These are phyloP conservation scores for Tricholoma terreum DNA, from an alignment of 768 basidiomycete genomes.

Conservation along the genomic window DNA sequence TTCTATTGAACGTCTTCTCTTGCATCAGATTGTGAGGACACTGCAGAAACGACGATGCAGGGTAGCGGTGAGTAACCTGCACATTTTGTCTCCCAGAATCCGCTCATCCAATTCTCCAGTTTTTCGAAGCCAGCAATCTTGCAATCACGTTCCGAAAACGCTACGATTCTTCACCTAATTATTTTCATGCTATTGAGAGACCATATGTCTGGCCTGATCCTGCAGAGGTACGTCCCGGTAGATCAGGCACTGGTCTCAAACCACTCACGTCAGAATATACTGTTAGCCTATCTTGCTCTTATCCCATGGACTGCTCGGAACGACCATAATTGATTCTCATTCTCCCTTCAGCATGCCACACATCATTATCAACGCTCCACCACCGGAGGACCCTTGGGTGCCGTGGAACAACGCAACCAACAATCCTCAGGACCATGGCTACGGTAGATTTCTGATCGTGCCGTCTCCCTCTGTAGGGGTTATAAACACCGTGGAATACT, in stretches of 20 bases:
- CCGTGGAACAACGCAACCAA: conserved; percentile 33
- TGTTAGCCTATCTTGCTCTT: conserved; percentile 28
- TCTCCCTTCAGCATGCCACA: conserved; percentile 42
- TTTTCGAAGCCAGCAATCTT: conserved; percentile 34
- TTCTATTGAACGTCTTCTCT: conserved; percentile 9
- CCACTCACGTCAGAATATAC: not conserved
- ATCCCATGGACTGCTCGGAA: conserved; percentile 20
- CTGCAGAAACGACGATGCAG: conserved; percentile 38
- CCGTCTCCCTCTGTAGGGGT: conserved; percentile 21
- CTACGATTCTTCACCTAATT: conserved; percentile 31
- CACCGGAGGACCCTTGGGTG: conserved; percentile 38
- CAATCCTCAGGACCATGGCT: conserved; percentile 35
- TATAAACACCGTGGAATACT: conserved; percentile 18
- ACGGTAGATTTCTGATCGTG: conserved; percentile 32
- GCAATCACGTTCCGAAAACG: conserved; percentile 37
- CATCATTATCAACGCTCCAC: conserved; percentile 40
- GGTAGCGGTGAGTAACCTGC: conserved; percentile 32
- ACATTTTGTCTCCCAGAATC: conserved; percentile 2
- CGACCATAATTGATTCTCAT: conserved; percentile 42
- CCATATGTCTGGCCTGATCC: conserved; percentile 51
- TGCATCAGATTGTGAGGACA: conserved; percentile 19
- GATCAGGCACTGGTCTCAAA: not conserved
- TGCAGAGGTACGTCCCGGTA: conserved; percentile 38
- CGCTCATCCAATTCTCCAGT: conserved; percentile 26
- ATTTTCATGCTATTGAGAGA: conserved; percentile 32